phyloP scores from a whole-genome alignment of 441 rosid genomes.

The Flueggea neowawraea region DNA sequence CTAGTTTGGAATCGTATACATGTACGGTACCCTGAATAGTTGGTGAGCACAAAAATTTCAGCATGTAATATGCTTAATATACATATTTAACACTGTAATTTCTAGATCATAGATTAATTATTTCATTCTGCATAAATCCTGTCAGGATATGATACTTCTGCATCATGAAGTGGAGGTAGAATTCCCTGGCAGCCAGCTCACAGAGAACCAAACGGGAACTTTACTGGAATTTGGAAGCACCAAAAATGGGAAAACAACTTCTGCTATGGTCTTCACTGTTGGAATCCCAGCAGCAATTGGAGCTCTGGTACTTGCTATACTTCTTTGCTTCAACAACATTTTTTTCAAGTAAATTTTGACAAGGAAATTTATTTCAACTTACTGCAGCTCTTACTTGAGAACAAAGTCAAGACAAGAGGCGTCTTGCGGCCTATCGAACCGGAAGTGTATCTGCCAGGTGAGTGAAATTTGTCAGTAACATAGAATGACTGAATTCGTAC shows the following conservation, averaged over 20 bases:
- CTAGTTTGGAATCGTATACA: too few species aligned
- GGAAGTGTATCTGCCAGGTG: too few species aligned
- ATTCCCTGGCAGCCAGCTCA: slow-evolving; percentile 46
- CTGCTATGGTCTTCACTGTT: slow-evolving; percentile 92
- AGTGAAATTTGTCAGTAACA: too few species aligned
- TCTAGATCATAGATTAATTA: neutral
- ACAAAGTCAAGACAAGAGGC: too few species aligned
- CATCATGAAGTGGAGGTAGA: slow-evolving; percentile 89
- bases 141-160: slow-evolving; percentile 94
- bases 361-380: too few species aligned
- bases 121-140: slow-evolving; percentile 3
- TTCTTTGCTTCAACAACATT: neutral
- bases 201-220: slow-evolving; percentile 67
- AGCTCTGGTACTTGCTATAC: slow-evolving; percentile 60
- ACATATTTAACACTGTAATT: neutral
- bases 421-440: too few species aligned
- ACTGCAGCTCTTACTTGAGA: too few species aligned
- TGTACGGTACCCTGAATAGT: too few species aligned
- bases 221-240: slow-evolving; percentile 73
- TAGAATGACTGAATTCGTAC: too few species aligned
- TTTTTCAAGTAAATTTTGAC: neutral
- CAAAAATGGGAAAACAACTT: slow-evolving; percentile 51
- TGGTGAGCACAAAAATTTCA: too few species aligned
- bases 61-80: neutral
- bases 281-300: slow-evolving; percentile 90